phyloP scores from a whole-genome alignment of 2,329 filamentous ascomycete genomes.

The Scedosporium dehoogii region DNA sequence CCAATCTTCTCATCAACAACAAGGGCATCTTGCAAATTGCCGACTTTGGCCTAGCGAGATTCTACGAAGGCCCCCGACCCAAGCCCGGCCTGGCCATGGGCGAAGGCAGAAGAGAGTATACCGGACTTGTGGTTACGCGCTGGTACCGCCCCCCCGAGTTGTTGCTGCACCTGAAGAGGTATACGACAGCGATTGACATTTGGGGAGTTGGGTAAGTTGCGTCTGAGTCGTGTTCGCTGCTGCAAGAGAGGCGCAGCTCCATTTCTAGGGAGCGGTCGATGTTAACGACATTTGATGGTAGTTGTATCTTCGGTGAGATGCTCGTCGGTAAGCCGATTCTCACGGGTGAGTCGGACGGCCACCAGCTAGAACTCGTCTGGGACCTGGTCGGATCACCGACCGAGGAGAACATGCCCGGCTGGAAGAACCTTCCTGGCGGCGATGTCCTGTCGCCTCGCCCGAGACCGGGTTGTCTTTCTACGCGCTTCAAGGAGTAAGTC shows the following conservation, averaged over 20 bases:
- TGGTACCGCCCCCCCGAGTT: conserved; percentile 97
- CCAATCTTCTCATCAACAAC: conserved; percentile 94
- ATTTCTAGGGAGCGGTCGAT: neutral
- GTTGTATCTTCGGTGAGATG: conserved; percentile 99
- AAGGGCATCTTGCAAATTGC: conserved; percentile 88
- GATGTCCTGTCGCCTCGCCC: conserved; percentile 59
- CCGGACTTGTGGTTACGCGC: conserved; percentile 87
- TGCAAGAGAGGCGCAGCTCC: neutral
- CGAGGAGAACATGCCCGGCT: conserved; percentile 87
- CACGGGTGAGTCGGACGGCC: conserved; percentile 74
- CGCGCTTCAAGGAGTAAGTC: conserved; percentile 62
- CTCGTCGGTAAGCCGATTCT: conserved; percentile 87
- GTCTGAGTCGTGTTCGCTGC: conserved; percentile 30
- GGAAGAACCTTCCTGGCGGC: conserved; percentile 71
- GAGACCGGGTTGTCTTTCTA: conserved; percentile 54
- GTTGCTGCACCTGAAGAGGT: conserved; percentile 74
- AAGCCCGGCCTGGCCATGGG: conserved; percentile 70
- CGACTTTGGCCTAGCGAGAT: conserved; percentile 88
- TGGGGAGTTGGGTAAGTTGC: conserved; percentile 83
- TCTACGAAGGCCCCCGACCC: conserved; percentile 80
- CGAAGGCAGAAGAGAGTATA: conserved; percentile 82
- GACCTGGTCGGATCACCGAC: conserved; percentile 83
- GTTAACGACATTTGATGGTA: conserved; percentile 20
- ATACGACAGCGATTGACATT: conserved; percentile 96
- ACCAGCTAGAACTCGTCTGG: conserved; percentile 91